Percentiles rank a stretch among this genome's conserved stretches.
These are phyloP conservation scores for Panicum hallii DNA, from an alignment of 202 grass and related monocot genomes.

Conservation along the genomic window DNA sequence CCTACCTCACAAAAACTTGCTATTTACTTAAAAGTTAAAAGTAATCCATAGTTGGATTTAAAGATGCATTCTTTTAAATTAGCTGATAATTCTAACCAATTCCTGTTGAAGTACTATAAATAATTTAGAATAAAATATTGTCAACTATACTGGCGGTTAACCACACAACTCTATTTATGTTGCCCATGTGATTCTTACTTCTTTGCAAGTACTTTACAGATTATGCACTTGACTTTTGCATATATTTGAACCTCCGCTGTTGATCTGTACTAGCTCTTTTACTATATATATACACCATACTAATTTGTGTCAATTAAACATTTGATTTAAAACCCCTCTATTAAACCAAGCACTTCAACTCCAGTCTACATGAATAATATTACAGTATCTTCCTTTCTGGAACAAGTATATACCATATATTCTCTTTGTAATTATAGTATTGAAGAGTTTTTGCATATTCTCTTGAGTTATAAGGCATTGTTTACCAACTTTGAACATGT, in stretches of 20 bases:
- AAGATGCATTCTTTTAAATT: neutral
- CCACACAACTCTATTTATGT: conserved; percentile 6
- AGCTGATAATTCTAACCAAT: neutral
- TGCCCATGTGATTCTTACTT: neutral
- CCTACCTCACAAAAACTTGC: neutral
- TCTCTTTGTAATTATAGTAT: neutral
- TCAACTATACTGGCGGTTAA: neutral
- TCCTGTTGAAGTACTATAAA: neutral
- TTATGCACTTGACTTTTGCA: neutral
- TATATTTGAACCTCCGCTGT: neutral
- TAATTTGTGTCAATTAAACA: conserved; percentile 1
- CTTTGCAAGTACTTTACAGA: neutral
- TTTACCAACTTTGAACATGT: neutral
- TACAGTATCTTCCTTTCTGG: neutral
- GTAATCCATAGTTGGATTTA: neutral
- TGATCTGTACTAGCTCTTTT: neutral
- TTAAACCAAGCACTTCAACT: conserved; percentile 3
- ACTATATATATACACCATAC: neutral
- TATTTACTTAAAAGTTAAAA: neutral
- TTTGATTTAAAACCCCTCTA: neutral
- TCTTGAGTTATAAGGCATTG: neutral
- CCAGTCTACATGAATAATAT: neutral
- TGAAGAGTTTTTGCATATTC: neutral
- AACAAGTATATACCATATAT: neutral
- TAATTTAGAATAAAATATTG: conserved; percentile 9